Evolutionary conservation across 2,329 filamentous ascomycete genomes (phyloP).

Genomic region (Westerdykella ornata): DNA sequence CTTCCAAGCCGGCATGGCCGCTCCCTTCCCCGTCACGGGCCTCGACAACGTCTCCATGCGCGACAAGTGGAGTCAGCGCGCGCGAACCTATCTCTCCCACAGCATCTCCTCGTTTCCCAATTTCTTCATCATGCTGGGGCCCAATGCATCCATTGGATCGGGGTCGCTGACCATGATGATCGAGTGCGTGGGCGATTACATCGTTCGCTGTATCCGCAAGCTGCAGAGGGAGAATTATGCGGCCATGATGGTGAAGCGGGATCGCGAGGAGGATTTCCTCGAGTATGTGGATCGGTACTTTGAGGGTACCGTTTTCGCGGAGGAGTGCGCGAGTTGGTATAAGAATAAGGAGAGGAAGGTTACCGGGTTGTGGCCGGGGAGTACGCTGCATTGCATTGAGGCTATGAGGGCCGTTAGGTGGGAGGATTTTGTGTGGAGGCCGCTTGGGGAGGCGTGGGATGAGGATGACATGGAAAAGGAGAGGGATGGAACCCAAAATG

Average conservation of each 20-base stretch:
- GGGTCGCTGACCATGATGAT: conserved; percentile 35
- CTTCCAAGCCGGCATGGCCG: conserved; percentile 36
- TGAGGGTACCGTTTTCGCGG: conserved; percentile 26
- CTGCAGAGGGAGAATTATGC: conserved; percentile 40
- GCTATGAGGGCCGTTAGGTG: conserved; percentile 28
- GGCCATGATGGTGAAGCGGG: conserved; percentile 27
- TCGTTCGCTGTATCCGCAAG: conserved; percentile 37
- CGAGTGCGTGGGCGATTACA: conserved; percentile 22
- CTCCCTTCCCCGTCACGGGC: conserved; percentile 37
- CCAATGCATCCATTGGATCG: conserved; percentile 38
- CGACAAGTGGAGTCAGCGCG: conserved; percentile 31
- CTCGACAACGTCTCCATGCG: conserved; percentile 23
- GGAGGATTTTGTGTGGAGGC: conserved; percentile 26
- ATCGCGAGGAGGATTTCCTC: conserved; percentile 25
- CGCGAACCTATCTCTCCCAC: conserved; percentile 28
- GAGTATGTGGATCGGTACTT: conserved; percentile 32
- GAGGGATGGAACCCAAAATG: conserved; percentile 6
- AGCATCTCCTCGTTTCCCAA: conserved; percentile 34
- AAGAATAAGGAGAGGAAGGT: conserved; percentile 24
- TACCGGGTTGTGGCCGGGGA: conserved; percentile 33
- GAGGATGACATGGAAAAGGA: conserved; percentile 6
- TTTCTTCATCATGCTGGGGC: conserved; percentile 39
- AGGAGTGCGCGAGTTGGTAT: conserved; percentile 35
- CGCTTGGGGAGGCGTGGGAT: neutral
- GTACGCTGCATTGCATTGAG: conserved; percentile 29